Conservation (phyloP, 345 rosid genomes). For the Lagerstroemia speciosa region DNA sequence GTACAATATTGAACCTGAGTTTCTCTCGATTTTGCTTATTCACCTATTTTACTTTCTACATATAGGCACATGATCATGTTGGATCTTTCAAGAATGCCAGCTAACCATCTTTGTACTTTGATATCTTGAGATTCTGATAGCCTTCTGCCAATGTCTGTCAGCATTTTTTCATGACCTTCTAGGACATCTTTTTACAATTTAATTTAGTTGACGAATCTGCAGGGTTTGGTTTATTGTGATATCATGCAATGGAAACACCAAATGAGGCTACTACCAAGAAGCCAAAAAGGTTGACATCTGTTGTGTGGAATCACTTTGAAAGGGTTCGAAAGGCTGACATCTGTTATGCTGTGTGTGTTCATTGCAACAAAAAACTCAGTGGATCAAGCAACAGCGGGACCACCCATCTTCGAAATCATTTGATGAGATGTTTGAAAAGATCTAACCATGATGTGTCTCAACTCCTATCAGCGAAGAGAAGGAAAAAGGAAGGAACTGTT, state of each 20-base stretch:
- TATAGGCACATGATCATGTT: too few species aligned
- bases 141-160: not conserved
- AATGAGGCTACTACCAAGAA: slow-evolving; percentile 54
- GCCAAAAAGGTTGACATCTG: slow-evolving; percentile 80
- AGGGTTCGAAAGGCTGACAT: slow-evolving; percentile 79
- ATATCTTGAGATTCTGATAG: too few species aligned
- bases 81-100: too few species aligned
- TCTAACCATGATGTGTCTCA: slow-evolving; percentile 82
- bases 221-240: slow-evolving; percentile 19
- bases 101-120: too few species aligned
- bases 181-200: not conserved
- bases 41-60: not conserved
- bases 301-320: slow-evolving; percentile 93
- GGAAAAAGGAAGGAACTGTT: slow-evolving; percentile 58
- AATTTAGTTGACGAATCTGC: slow-evolving; percentile 11
- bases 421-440: slow-evolving; percentile 83
- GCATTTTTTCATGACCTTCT: not conserved
- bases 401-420: slow-evolving; percentile 86
- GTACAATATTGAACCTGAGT: not conserved
- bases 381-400: slow-evolving; percentile 98
- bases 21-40: not conserved
- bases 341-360: slow-evolving; percentile 81
- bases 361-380: slow-evolving; percentile 84
- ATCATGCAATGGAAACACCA: slow-evolving; percentile 63
- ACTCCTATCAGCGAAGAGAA: slow-evolving; percentile 63